Conservation (phyloP, 2,329 filamentous ascomycete species). For the Dactylellina leptospora region DNA sequence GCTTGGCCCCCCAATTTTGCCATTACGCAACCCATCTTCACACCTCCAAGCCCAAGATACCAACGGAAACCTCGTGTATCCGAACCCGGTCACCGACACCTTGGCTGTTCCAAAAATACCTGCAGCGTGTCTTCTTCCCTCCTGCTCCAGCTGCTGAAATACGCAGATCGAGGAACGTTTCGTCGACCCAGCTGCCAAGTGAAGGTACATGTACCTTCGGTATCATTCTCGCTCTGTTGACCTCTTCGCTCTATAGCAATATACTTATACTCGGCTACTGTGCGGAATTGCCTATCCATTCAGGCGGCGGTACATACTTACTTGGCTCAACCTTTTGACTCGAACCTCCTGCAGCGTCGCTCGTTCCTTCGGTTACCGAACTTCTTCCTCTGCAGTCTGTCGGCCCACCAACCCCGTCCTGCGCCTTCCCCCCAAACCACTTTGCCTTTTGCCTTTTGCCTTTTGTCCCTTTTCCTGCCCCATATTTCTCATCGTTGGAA, state of each 20-base stretch:
- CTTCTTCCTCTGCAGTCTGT: slow-evolving; percentile 21
- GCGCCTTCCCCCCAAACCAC: slow-evolving; percentile 5
- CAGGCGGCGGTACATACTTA: background rate
- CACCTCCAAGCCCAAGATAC: background rate
- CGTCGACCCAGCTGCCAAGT: background rate
- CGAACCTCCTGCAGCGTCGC: slow-evolving; percentile 7
- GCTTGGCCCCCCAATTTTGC: slow-evolving; percentile 10
- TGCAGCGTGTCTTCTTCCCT: background rate
- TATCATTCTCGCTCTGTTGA: background rate
- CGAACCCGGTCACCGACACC: slow-evolving; percentile 41
- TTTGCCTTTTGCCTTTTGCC: slow-evolving; percentile 12
- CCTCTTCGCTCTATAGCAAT: background rate
- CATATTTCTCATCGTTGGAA: slow-evolving; percentile 17
- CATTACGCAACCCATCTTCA: slow-evolving; percentile 15
- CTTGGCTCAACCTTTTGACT: background rate
- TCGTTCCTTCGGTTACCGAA: slow-evolving; percentile 50
- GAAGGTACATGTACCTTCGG: background rate
- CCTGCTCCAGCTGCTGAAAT: slow-evolving; percentile 36
- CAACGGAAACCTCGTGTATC: slow-evolving; percentile 33
- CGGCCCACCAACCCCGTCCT: slow-evolving; percentile 33
- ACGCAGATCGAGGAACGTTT: slow-evolving; percentile 42
- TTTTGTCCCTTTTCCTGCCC: background rate
- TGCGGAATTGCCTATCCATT: background rate
- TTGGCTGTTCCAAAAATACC: slow-evolving; percentile 48
- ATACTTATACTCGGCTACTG: background rate